Conservation (phyloP, 257 asterid genomes). For the Nicotiana otophora region DNA sequence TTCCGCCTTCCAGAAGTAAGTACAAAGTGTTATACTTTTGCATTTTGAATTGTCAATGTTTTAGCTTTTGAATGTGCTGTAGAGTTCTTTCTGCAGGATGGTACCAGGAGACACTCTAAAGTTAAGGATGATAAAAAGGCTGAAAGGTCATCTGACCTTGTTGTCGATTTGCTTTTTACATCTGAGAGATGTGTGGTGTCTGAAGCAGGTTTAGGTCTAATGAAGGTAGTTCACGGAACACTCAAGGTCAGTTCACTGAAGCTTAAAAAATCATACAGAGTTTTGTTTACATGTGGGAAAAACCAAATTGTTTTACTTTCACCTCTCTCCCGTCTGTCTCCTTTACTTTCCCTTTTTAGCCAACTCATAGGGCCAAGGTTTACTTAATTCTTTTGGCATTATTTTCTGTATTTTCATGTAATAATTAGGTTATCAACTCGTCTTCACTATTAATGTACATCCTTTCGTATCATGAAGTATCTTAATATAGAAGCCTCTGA, state of each 20-base stretch:
- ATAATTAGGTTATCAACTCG: neutral
- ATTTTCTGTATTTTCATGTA: neutral
- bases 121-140: constrained; percentile 33
- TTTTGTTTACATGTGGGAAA: neutral
- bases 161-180: constrained; percentile 56
- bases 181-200: constrained; percentile 83
- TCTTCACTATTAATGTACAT: neutral
- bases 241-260: constrained; percentile 54
- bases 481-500: neutral
- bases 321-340: neutral
- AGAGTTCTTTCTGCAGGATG: constrained; percentile 35
- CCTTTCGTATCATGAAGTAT: neutral
- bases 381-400: neutral
- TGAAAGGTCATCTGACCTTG: constrained; percentile 35
- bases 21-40: constrained; percentile 6
- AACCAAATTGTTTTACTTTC: neutral
- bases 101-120: constrained; percentile 24
- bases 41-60: constrained; percentile 6
- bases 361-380: neutral
- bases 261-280: neutral
- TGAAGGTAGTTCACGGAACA: constrained; percentile 85
- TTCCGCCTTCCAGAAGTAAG: constrained; percentile 82
- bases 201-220: constrained; percentile 61
- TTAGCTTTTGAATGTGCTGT: neutral
- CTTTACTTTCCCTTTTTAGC: neutral